Conservation (phyloP, 768 basidiomycete species). For the Mycena sanguinolenta region DNA sequence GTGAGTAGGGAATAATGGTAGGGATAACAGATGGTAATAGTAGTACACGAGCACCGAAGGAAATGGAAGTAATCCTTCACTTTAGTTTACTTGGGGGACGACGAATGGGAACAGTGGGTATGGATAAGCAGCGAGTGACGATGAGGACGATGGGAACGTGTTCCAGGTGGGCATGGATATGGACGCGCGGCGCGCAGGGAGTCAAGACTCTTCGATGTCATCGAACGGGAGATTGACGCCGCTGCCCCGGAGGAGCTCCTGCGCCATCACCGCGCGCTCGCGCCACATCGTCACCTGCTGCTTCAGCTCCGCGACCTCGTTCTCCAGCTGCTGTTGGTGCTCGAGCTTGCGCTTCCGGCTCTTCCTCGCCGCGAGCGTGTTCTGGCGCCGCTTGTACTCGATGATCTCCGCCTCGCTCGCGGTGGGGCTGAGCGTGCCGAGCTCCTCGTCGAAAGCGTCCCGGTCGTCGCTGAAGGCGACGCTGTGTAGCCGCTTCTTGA, state of each 20-base stretch:
- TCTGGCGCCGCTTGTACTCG: constrained; percentile 74
- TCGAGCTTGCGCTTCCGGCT: constrained; percentile 76
- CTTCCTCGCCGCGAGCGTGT: constrained; percentile 77
- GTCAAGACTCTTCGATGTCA: constrained; percentile 6
- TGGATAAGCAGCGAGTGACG: background rate
- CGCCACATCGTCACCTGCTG: constrained; percentile 66
- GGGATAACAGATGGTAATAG: background rate
- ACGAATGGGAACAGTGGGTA: background rate
- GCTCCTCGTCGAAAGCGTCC: constrained; percentile 46
- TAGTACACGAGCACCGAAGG: constrained; percentile 35
- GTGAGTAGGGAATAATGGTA: constrained; percentile 24
- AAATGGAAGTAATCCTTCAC: background rate
- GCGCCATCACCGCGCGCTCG: constrained; percentile 50
- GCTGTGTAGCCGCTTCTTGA: constrained; percentile 55
- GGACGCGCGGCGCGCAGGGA: background rate
- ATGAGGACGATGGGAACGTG: background rate
- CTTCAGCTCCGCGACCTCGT: constrained; percentile 53
- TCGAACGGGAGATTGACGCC: constrained; percentile 41
- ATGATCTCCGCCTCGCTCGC: constrained; percentile 65
- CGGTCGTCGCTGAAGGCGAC: constrained; percentile 46
- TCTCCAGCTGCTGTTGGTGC: constrained; percentile 68
- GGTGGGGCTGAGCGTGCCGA: constrained; percentile 42
- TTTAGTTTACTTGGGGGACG: constrained; percentile 8
- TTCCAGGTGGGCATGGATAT: background rate
- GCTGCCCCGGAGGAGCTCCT: constrained; percentile 59